Evolutionary conservation across 768 basidiomycete genomes (phyloP), one percentile per base, ranked within the genome.

Genomic region (Clitopilus hobsonii): DNA sequence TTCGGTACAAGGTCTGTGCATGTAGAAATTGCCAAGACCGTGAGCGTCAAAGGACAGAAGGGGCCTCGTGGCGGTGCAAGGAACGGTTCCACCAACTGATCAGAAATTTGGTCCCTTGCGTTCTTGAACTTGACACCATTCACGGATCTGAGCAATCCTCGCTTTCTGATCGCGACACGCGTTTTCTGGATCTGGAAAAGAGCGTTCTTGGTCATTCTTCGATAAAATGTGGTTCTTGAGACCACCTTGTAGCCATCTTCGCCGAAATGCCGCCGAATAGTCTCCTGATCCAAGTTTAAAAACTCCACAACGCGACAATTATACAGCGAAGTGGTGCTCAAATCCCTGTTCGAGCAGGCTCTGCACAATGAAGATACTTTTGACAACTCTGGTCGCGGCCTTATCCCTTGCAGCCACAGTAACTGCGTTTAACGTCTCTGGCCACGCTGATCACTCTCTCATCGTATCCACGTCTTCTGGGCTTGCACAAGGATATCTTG

Each of bases 401-500:
- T 7, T 32, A 16, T 32, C 30, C 8, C 16, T 32, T 32, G 8
- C 16, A 7, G 7, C 30, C 7, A 32, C 7, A 16, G 30, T 32
- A 7, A 16, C 30, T 32, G 8, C 16, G 30, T 16, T 32, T 32
- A 7, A 16, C 30, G 7, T 32, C 30, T 32, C 7, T 10, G 32
- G 13, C n/a, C 13, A 36, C n/a, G 32, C 3, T 36, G n/a, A 16
- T 20, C 41, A 20, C 11, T 23, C 41, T 13, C 36, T 56, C 36
- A 26, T 58, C 16, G 52, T 63, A 13, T 24, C 54, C 5, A 68
- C 70, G 1, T 65, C 69, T 10, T 67, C 67, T 5, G 69, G 69
- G 24, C 56, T 26, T 2, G 64, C 68, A 13, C 55, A 56, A 54
- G 68, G 70, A 26, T 68, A 55, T 52, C 30, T 65, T 18, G 69